Evolutionary conservation across 257 asterid species (phyloP), one percentile per base, ranked within the genome.

Genomic region (Jasminum sambac): DNA sequence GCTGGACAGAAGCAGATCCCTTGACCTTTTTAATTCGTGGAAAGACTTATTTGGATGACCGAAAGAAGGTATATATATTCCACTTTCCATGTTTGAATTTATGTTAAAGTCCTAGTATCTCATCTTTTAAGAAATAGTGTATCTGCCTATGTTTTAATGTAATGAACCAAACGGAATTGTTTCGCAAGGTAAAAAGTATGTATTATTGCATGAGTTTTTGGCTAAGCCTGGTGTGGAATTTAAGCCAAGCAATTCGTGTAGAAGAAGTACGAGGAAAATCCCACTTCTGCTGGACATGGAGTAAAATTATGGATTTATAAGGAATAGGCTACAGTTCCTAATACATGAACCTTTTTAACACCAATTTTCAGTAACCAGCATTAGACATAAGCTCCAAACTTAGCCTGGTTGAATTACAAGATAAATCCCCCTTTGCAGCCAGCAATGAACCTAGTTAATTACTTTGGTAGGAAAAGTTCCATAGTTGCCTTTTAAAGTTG

Each of bases 11-110:
- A 80, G 75, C 96, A 24, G 99, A 95, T 70, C 93, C 95, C 57
- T 91, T 96, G 34, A 83, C 91, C 37, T 95, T 89, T 80, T 81
- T 91, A 73, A 89, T 95, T 46, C 98, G 98, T 71, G 99, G 99
- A 79, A 79, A 85, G 84, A 95, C 96, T 63, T 95, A 95, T 81
- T 85, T 89, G 79, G 91, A 85, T 82, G 99, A 91, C 78, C 82
- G 83, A 74, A 89, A 82, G 81, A 94, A 94, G 98, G 97, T 94
- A 77, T 34, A 14, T 94, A 77, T 34, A 14, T 63, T 68, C 34
- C 59, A 55, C 68, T 55, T 71, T 58, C 44, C 16, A 60, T 30
- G 34, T 60, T 66, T 60, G 42, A 41, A 68, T 64, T 14, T 34
- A 11, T n/a, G 30, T 46, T 55, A 34, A 41, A 60, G 38, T 42